A percentile compares a stretch with the other conserved stretches of the same genome.
phyloP scores from a whole-genome alignment of 176 grass and related monocot genomes.

The Dendrocalamus sinicus region DNA sequence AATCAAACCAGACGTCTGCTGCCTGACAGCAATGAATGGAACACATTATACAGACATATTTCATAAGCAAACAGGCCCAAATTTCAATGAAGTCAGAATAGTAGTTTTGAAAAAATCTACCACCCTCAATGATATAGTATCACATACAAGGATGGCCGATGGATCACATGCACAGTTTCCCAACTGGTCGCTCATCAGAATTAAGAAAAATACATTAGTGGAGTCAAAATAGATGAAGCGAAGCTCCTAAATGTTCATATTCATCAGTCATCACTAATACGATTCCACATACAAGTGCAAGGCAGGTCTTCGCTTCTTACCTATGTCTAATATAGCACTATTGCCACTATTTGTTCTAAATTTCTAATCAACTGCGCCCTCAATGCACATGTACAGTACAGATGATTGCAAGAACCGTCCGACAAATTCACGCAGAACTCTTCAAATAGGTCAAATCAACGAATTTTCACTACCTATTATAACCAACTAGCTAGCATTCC shows the following conservation, averaged over 20 bases:
- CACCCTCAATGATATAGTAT: neutral
- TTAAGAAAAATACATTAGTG: neutral
- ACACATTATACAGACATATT: neutral
- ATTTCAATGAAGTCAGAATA: neutral
- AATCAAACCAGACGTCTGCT: neutral
- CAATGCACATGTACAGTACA: neutral
- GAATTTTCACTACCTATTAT: neutral
- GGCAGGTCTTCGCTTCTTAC: neutral
- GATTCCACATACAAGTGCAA: neutral
- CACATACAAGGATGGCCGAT: neutral
- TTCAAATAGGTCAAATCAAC: neutral
- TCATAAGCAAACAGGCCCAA: neutral
- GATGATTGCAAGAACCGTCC: neutral
- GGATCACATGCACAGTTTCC: neutral
- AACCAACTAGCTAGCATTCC: neutral
- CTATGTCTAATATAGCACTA: neutral
- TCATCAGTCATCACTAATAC: neutral
- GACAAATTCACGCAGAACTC: neutral
- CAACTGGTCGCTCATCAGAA: neutral
- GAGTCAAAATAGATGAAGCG: neutral
- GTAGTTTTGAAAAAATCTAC: constrained; percentile 1
- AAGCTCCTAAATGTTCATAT: neutral
- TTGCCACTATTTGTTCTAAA: too few relatives aligned
- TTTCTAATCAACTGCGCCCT: neutral
- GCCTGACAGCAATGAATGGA: neutral